Evolutionary conservation across 73 alveolate genomes (phyloP).

Genomic region (Paramecium primaurelia): DNA sequence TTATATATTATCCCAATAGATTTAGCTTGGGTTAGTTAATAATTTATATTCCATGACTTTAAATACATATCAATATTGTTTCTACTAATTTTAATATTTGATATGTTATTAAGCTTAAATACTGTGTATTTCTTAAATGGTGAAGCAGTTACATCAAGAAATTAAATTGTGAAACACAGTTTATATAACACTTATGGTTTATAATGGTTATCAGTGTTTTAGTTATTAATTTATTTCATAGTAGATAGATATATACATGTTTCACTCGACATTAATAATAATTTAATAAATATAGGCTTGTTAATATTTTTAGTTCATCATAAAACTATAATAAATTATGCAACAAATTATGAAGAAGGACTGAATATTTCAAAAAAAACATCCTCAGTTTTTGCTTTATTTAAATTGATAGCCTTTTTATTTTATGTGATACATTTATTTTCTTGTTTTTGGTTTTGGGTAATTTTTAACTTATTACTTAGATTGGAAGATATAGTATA

Average conservation of each 20-base stretch:
- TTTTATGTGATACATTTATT: constrained; percentile 12
- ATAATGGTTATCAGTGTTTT: background rate
- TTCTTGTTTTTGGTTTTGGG: constrained; percentile 46
- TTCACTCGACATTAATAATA: background rate
- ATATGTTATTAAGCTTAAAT: background rate
- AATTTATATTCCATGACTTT: background rate
- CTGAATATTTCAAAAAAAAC: background rate
- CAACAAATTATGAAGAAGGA: constrained; percentile 5
- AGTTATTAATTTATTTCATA: background rate
- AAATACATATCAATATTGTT: background rate
- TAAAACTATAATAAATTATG: background rate
- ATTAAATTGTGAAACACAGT: background rate
- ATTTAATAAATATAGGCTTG: background rate
- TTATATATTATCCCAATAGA: constrained; percentile 30
- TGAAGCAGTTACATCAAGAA: background rate
- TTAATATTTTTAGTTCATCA: constrained; percentile 23
- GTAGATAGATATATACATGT: background rate
- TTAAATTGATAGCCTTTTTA: background rate
- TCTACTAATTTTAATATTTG: background rate
- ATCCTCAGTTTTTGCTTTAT: background rate
- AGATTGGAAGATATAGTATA: constrained; percentile 25
- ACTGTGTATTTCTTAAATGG: constrained; percentile 4
- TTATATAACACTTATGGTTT: background rate
- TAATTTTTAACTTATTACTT: background rate
- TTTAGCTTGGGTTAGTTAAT: background rate